Evolutionary conservation across 805 yeast genomes (phyloP).

Genomic region (Saturnispora sanitii): DNA sequence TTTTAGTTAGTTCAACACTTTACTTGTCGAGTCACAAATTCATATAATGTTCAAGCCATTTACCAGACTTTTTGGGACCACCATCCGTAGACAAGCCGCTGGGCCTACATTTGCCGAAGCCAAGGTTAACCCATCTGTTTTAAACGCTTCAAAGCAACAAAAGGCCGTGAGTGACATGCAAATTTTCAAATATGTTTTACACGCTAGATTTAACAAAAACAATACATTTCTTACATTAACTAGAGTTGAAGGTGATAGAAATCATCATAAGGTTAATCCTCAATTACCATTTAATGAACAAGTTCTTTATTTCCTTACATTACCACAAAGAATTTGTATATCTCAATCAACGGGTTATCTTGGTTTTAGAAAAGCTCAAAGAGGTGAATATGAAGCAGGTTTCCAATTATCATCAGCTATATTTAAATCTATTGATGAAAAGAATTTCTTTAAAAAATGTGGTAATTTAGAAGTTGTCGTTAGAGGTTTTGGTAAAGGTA

Average conservation of each 20-base stretch:
- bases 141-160: constrained; percentile 5
- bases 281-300: constrained; percentile 52
- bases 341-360: constrained; percentile 73
- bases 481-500: constrained; percentile 80
- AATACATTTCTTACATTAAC: constrained; percentile 74
- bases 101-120: constrained; percentile 23
- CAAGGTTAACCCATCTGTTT: constrained; percentile 12
- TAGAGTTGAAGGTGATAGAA: constrained; percentile 56
- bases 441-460: constrained; percentile 23
- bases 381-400: constrained; percentile 90
- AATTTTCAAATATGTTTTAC: constrained; percentile 57
- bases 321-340: constrained; percentile 66
- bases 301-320: constrained; percentile 65
- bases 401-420: constrained; percentile 72
- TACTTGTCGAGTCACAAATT: not conserved
- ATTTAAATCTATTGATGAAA: constrained; percentile 60
- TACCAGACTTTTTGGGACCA: constrained; percentile 6
- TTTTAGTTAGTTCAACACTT: no score
- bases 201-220: constrained; percentile 70
- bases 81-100: not conserved
- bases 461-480: constrained; percentile 67
- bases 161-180: constrained; percentile 17
- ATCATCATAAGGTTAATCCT: constrained; percentile 47
- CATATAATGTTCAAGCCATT: constrained; percentile 4
- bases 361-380: constrained; percentile 82